Conservation (phyloP, 331 rosid genomes). For the Phaseolus coccineus region DNA sequence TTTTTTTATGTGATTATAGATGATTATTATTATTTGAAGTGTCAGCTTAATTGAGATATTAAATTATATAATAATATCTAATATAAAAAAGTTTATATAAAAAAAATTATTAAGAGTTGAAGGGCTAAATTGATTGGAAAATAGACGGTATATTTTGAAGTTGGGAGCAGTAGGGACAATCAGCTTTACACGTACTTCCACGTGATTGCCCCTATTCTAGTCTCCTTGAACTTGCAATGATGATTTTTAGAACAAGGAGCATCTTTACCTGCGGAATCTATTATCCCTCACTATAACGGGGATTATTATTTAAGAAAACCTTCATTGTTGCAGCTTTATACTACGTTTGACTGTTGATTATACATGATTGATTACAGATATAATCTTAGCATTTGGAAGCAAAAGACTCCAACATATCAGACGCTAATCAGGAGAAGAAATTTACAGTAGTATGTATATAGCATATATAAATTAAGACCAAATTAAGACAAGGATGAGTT, state of each 20-base stretch:
- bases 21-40: too few relatives aligned
- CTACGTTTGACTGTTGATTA: too few relatives aligned
- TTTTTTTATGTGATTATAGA: too few relatives aligned
- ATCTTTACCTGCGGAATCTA: not conserved
- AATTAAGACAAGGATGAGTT: not conserved
- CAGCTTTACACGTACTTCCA: conserved; percentile 34
- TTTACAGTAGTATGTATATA: too few relatives aligned
- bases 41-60: too few relatives aligned
- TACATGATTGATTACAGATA: too few relatives aligned
- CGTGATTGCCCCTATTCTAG: not conserved
- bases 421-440: not conserved
- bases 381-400: too few relatives aligned
- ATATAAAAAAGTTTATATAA: too few relatives aligned
- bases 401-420: too few relatives aligned
- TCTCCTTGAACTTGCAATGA: not conserved
- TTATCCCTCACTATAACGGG: not conserved
- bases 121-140: not conserved
- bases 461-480: not conserved
- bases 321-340: not conserved
- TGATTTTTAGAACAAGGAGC: not conserved
- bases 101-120: too few relatives aligned
- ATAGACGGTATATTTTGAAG: too few relatives aligned
- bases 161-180: not conserved
- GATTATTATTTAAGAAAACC: not conserved
- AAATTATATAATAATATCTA: too few relatives aligned